phyloP scores from a whole-genome alignment of 495 filamentous ascomycete species.

The Penicillium bialowiezense region DNA sequence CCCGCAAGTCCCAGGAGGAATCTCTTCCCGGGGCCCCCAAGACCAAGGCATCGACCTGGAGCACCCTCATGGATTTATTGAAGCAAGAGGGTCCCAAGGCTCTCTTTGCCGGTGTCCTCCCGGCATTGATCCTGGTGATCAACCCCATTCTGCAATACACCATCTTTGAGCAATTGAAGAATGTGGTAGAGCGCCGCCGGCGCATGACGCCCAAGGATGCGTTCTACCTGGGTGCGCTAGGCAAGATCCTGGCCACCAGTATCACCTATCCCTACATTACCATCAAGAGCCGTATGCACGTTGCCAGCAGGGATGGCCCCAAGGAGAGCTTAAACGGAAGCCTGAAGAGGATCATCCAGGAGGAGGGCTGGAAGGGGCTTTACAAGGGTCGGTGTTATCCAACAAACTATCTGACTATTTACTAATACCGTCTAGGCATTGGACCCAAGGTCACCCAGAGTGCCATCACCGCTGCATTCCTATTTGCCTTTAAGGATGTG shows the following conservation, averaged over 20 bases:
- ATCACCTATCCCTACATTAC: conserved; percentile 99
- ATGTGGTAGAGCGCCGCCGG: conserved; percentile 61
- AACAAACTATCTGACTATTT: neutral
- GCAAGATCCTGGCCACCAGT: conserved; percentile 88
- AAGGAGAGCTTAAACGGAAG: conserved; percentile 72
- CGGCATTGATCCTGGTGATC: conserved; percentile 88
- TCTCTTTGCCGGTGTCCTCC: conserved; percentile 88
- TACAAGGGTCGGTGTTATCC: conserved; percentile 69
- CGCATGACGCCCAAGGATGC: conserved; percentile 78
- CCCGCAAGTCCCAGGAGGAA: conserved; percentile 62
- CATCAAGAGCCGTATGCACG: conserved; percentile 94
- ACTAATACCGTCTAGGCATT: conserved; percentile 57
- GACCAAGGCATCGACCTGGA: conserved; percentile 66
- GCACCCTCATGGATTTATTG: conserved; percentile 73
- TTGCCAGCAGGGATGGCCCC: conserved; percentile 64
- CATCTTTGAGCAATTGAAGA: conserved; percentile 96
- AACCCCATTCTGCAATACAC: conserved; percentile 99
- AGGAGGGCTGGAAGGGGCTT: conserved; percentile 85
- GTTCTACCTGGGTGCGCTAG: conserved; percentile 87
- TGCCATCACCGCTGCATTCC: conserved; percentile 90
- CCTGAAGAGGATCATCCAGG: conserved; percentile 72
- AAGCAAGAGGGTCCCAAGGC: conserved; percentile 76
- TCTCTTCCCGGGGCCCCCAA: conserved; percentile 48
- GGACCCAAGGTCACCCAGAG: conserved; percentile 94
- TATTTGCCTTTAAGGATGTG: conserved; percentile 98